Conservation (phyloP, 2,329 filamentous ascomycete species). For the Fusarium oligoseptatum region DNA sequence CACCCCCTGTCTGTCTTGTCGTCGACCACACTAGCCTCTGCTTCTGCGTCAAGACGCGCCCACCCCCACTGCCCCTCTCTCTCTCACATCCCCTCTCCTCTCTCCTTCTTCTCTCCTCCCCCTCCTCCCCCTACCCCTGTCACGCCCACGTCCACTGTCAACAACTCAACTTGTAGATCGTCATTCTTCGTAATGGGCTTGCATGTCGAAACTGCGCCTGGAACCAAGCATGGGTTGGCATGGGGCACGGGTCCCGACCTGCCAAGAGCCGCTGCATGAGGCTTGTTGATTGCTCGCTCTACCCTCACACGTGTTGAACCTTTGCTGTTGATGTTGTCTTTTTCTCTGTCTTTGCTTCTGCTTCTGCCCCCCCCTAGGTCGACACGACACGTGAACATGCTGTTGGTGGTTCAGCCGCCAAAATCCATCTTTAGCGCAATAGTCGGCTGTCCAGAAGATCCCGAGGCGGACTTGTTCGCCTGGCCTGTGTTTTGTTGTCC, state of each 20-base stretch:
- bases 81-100: too few species aligned
- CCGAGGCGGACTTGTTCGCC: conserved; percentile 54
- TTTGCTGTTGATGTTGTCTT: background rate
- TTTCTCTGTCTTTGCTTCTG: background rate
- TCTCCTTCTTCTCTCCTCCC: background rate
- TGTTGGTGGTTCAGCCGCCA: conserved; percentile 57
- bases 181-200: conserved; percentile 20
- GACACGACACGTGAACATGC: conserved; percentile 9
- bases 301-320: conserved; percentile 8
- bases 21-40: background rate
- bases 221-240: background rate
- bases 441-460: conserved; percentile 73
- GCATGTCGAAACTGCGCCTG: conserved; percentile 1
- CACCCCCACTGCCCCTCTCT: background rate
- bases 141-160: background rate
- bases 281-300: conserved; percentile 6
- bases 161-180: background rate
- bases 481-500: conserved; percentile 64
- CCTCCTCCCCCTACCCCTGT: background rate
- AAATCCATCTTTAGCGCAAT: conserved; percentile 98
- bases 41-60: conserved; percentile 5
- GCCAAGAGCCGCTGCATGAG: conserved; percentile 22
- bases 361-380: conserved; percentile 2
- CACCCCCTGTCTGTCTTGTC: conserved; percentile 14
- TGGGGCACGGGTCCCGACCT: conserved; percentile 10